phyloP scores from a whole-genome alignment of 2,329 filamentous ascomycete species.

The Epichloe scottii region DNA sequence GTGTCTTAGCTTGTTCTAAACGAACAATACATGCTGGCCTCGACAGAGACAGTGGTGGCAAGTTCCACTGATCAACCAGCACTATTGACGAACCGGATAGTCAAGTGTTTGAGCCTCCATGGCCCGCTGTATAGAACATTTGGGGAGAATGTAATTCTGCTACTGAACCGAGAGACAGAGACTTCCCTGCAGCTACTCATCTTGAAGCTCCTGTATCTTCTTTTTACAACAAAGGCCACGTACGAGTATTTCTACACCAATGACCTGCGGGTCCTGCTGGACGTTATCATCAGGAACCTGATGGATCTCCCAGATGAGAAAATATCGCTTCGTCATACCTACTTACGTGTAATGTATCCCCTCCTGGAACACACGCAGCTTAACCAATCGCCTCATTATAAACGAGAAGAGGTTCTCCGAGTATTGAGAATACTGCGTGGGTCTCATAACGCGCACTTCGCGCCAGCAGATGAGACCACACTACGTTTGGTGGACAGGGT shows the following conservation, averaged over 20 bases:
- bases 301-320: slow-evolving; percentile 84
- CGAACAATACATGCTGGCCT: slow-evolving; percentile 90
- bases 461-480: slow-evolving; percentile 69
- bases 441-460: slow-evolving; percentile 59
- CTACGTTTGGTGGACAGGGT: slow-evolving; percentile 66
- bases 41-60: slow-evolving; percentile 36
- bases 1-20: slow-evolving; percentile 70
- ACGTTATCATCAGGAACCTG: slow-evolving; percentile 94
- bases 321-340: slow-evolving; percentile 72
- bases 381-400: slow-evolving; percentile 77
- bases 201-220: slow-evolving; percentile 83
- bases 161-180: slow-evolving; percentile 89
- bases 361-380: slow-evolving; percentile 87
- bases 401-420: slow-evolving; percentile 69
- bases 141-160: slow-evolving; percentile 90
- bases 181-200: slow-evolving; percentile 93
- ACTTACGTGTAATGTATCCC: slow-evolving; percentile 83
- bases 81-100: slow-evolving; percentile 77
- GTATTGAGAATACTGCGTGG: slow-evolving; percentile 59
- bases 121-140: slow-evolving; percentile 83
- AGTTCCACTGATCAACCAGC: slow-evolving; percentile 25
- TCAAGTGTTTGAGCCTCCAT: slow-evolving; percentile 76
- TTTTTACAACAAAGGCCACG: slow-evolving; percentile 84
- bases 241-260: slow-evolving; percentile 99
- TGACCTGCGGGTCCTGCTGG: slow-evolving; percentile 82